Base-by-base conservation (phyloP, 768 basidiomycete genomes). In the Tubosaeta sp. region DNA sequence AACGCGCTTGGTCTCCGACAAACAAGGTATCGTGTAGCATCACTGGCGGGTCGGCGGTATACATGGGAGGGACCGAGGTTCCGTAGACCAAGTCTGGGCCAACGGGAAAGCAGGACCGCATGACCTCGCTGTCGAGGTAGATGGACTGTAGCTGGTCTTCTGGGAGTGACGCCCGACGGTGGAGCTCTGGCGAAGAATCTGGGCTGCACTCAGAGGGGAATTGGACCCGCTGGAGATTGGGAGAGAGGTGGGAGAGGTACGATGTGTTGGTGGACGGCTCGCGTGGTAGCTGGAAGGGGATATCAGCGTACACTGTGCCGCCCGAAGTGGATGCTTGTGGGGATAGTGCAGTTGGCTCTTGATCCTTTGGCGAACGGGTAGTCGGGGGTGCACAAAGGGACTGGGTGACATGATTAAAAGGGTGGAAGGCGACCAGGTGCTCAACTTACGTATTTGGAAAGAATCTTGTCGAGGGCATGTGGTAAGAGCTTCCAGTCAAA, bases 381-480 rank as follows among this genome's bases (percentile, higher is more conserved):
- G 70, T 62, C 7, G 71, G 62, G n/a, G 76, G 70, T 2, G 73
- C 69, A 53, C 75, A 78, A 44, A 82, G 71, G 6, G 79, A 78
- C 79, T 81, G 51, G 6, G 48, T 19, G 42, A 48, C 25, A 24
- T 6, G 30, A 14, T 64, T 13, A 49, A 35, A 38, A 42, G 10
- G 43, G 11, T 27, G 38, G 13, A 3, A 24, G 3, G 18, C 21
- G n/a, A n/a, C 44, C n/a, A 39, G 14, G 49, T 44, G 27, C 4
- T 21, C 0, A 22, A 75, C 86, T 58, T 59, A 90, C 89, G 62
- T 90, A 91, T 90, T 89, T 89, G 4, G 84, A 83, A 19, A 90
- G 73, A 51, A 90, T 87, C 67, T 89, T 90, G 42, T 87, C 83
- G 46, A 91, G 67, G 0, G 87, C 87, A 55, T 83, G 80, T 16